A percentile compares a stretch with the other conserved stretches of the same genome.
Evolutionary conservation across 148 eudicot genomes (phyloP).

Genomic region (Nepenthes mirabilis): DNA sequence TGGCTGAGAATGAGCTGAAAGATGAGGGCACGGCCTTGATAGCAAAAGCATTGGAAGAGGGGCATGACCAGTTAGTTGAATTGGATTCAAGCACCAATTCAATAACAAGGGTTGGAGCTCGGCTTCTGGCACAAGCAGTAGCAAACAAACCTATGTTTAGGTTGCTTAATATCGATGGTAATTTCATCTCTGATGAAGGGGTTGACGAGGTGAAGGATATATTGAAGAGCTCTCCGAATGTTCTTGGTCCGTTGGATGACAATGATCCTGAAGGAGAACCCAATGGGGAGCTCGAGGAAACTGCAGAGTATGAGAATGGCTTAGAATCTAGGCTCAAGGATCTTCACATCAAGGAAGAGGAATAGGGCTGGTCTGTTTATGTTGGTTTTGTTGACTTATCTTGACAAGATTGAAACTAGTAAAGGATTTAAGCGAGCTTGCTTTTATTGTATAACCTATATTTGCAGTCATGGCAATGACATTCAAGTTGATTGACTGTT

Average conservation of each 20-base stretch:
- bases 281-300: slow-evolving; percentile 14
- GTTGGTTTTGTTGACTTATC: background rate
- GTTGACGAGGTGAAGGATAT: slow-evolving; percentile 36
- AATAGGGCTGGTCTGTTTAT: slow-evolving; percentile 1
- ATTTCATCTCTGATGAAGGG: slow-evolving; percentile 45
- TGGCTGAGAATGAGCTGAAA: slow-evolving; percentile 49
- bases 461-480: too few relatives aligned
- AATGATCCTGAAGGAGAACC: slow-evolving; percentile 44
- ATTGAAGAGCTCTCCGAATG: slow-evolving; percentile 27
- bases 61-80: slow-evolving; percentile 22
- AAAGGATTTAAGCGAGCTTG: too few relatives aligned
- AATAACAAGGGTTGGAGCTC: slow-evolving; percentile 34
- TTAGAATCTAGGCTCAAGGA: slow-evolving; percentile 35
- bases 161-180: slow-evolving; percentile 37
- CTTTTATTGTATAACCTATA: too few relatives aligned
- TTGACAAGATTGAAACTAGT: background rate
- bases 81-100: slow-evolving; percentile 37
- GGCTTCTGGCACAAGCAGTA: slow-evolving; percentile 27
- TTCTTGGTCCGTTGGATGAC: slow-evolving; percentile 48
- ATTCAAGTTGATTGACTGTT: too few relatives aligned
- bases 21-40: slow-evolving; percentile 47
- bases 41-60: slow-evolving; percentile 28
- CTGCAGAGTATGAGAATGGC: slow-evolving; percentile 16
- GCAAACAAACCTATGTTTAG: slow-evolving; percentile 31
- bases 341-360: slow-evolving; percentile 30